phyloP scores from a whole-genome alignment of 2,329 filamentous ascomycete species.

The Macrophomina phaseolina region DNA sequence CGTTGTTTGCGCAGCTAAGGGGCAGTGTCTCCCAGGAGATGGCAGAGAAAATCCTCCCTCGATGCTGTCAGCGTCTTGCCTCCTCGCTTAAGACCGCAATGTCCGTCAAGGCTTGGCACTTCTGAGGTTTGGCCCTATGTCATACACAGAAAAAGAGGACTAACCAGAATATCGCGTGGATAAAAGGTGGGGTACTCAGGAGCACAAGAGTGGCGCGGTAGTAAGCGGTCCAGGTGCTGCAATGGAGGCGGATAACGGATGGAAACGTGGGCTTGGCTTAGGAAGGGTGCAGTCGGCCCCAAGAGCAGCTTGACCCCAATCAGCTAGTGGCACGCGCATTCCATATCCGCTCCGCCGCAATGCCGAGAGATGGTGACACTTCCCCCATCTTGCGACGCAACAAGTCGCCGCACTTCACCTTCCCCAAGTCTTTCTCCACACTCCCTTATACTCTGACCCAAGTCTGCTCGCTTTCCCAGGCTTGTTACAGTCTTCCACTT shows the following conservation, averaged over 20 bases:
- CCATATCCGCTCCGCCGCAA: conserved; percentile 20
- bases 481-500: not conserved
- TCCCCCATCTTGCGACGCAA: conserved; percentile 14
- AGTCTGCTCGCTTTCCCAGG: not conserved
- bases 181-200: too few species aligned
- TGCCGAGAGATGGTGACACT: conserved; percentile 23
- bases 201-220: too few species aligned
- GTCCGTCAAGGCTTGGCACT: not conserved
- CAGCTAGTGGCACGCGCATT: conserved; percentile 11
- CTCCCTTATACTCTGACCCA: not conserved
- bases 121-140: not conserved
- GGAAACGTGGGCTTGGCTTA: not conserved
- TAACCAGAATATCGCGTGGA: too few species aligned
- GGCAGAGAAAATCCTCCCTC: not conserved
- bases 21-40: not conserved
- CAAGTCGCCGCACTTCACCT: conserved; percentile 3
- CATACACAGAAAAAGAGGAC: not conserved
- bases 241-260: not conserved
- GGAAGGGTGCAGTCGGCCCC: not conserved
- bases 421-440: conserved; percentile 1
- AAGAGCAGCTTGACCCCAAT: conserved; percentile 18
- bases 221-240: too few species aligned
- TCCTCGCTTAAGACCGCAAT: conserved; percentile 10
- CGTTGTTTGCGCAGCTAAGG: not conserved
- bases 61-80: not conserved